phyloP scores from a whole-genome alignment of 257 asterid genomes.

The Lycium ferocissimum region DNA sequence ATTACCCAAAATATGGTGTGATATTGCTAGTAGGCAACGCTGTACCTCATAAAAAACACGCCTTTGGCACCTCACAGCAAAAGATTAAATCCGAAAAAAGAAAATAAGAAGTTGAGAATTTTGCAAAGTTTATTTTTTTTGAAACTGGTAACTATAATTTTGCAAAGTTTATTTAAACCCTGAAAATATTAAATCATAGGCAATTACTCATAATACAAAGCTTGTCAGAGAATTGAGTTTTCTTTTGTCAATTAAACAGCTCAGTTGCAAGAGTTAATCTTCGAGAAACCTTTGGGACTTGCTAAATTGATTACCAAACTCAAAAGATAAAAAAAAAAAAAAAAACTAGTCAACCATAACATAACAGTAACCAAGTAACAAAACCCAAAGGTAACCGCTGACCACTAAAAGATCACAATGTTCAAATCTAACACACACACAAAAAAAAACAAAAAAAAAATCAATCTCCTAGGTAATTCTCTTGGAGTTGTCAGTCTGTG shows the following conservation, averaged over 20 bases:
- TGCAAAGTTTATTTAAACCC: background rate
- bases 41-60: background rate
- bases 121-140: too few relatives aligned
- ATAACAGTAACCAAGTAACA: background rate
- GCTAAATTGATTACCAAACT: slow-evolving; percentile 10
- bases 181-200: background rate
- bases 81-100: too few relatives aligned
- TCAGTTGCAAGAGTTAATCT: background rate
- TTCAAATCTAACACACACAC: background rate
- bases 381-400: background rate
- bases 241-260: slow-evolving; percentile 15
- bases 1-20: background rate
- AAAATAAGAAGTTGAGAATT: too few relatives aligned
- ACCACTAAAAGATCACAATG: slow-evolving; percentile 13
- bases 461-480: background rate
- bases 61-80: background rate
- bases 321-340: background rate
- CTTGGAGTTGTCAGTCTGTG: background rate
- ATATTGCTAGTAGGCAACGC: background rate
- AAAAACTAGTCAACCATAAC: background rate
- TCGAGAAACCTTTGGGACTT: background rate
- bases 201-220: background rate
- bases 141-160: too few relatives aligned
- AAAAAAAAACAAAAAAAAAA: background rate
- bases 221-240: slow-evolving; percentile 13